Evolutionary conservation across 1,284 basidiomycete genomes (phyloP).

Genomic region (Retiboletus flavoniger): DNA sequence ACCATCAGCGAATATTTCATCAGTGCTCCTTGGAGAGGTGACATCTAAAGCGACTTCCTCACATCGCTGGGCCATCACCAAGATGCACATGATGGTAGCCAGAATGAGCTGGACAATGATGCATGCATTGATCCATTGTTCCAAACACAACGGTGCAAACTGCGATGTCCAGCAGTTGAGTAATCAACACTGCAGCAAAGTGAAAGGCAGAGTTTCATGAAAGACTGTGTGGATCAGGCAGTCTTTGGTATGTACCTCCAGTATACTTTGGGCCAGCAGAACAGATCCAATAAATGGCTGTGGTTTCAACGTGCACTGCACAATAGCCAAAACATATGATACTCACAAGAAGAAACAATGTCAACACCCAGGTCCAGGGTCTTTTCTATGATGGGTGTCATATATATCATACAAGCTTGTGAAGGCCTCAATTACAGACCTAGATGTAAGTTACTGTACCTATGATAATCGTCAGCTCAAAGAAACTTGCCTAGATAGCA

Average conservation of each 20-base stretch:
- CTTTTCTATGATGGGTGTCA: neutral
- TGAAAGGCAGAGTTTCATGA: neutral
- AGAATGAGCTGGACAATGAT: neutral
- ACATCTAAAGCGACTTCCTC: neutral
- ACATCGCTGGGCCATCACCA: neutral
- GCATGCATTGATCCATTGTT: neutral
- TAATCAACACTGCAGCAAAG: neutral
- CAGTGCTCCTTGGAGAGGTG: neutral
- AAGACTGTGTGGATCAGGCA: neutral
- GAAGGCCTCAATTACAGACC: neutral
- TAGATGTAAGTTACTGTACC: slow-evolving; percentile 2
- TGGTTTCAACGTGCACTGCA: neutral
- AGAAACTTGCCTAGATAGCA: neutral
- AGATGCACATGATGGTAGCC: neutral
- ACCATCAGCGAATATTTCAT: too few relatives aligned
- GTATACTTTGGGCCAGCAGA: neutral
- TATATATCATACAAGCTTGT: neutral
- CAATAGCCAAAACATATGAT: neutral
- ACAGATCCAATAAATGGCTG: neutral
- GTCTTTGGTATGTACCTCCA: neutral
- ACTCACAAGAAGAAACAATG: slow-evolving; percentile 1
- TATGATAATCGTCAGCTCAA: neutral
- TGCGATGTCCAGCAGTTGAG: neutral
- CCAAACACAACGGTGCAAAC: neutral
- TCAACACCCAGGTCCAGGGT: slow-evolving; percentile 1